phyloP scores from a whole-genome alignment of 441 rosid species.

The Mallotus japonicus region DNA sequence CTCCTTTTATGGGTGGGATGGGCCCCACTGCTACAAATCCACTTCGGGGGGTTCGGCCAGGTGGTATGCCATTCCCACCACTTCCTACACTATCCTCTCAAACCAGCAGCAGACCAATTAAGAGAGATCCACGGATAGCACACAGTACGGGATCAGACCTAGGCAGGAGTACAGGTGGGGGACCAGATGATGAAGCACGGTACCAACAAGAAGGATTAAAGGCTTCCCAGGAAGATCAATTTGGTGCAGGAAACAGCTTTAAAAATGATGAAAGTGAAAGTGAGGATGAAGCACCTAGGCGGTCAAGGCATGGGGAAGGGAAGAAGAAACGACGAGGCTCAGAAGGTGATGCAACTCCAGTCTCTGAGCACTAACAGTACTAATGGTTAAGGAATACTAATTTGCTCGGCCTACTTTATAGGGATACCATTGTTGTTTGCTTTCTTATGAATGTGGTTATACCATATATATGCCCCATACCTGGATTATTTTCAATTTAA shows the following conservation, averaged over 20 bases:
- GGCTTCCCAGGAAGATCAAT: conserved; percentile 54
- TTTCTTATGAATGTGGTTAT: neutral
- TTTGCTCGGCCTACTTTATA: neutral
- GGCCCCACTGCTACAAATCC: conserved; percentile 48
- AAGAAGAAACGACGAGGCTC: conserved; percentile 73
- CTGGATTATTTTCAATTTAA: neutral
- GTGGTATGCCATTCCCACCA: conserved; percentile 52
- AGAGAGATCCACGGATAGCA: conserved; percentile 46
- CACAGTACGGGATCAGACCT: conserved; percentile 42
- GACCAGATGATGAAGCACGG: conserved; percentile 37
- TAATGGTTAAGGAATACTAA: neutral
- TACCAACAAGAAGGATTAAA: conserved; percentile 49
- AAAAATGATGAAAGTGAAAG: conserved; percentile 83
- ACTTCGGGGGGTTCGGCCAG: conserved; percentile 61
- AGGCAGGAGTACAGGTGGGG: conserved; percentile 37
- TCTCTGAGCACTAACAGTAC: conserved; percentile 32
- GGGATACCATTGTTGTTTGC: neutral
- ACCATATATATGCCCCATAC: neutral
- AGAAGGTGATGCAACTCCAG: conserved; percentile 42
- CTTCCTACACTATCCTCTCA: conserved; percentile 41
- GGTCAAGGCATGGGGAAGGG: conserved; percentile 93
- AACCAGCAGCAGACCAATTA: conserved; percentile 43
- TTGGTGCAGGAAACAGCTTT: conserved; percentile 50
- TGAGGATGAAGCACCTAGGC: conserved; percentile 92
- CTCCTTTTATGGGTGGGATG: conserved; percentile 81